Conservation (phyloP, 768 basidiomycete genomes). For the Trametopsis cervina region DNA sequence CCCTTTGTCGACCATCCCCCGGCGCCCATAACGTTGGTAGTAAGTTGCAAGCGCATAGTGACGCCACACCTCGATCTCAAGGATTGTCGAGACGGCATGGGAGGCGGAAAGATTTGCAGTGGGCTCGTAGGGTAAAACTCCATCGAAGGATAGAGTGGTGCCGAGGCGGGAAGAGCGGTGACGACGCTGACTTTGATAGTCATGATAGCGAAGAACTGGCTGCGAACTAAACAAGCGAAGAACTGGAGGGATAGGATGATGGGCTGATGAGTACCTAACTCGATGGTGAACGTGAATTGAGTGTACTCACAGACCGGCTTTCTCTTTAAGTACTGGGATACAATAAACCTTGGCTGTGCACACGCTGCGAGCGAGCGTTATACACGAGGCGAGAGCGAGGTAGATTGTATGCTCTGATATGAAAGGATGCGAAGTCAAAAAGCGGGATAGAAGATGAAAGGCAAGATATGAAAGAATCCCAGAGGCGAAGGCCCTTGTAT, state of each 20-base stretch:
- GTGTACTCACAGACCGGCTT: not conserved
- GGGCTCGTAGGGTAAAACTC: constrained; percentile 4
- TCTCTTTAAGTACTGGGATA: not conserved
- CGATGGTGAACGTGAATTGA: not conserved
- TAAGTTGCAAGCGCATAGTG: constrained; percentile 6
- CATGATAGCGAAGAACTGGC: not conserved
- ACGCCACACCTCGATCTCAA: constrained; percentile 2
- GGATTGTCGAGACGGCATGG: not conserved
- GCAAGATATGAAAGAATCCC: not conserved
- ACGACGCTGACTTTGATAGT: not conserved
- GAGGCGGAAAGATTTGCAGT: constrained; percentile 5
- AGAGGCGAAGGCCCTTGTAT: not conserved
- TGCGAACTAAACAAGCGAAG: not conserved
- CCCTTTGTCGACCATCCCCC: constrained; percentile 8
- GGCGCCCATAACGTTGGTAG: not conserved
- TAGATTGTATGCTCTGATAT: not conserved
- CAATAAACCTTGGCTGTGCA: not conserved
- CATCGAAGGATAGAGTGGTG: not conserved
- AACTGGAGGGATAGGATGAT: not conserved
- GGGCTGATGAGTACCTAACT: not conserved
- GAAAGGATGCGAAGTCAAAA: not conserved
- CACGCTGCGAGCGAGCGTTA: not conserved
- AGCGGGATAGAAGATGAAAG: not conserved
- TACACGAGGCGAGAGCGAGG: not conserved
- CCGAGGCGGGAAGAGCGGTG: not conserved